Conservation (phyloP, 257 asterid genomes). For the Ocimum tenuiflorum region DNA sequence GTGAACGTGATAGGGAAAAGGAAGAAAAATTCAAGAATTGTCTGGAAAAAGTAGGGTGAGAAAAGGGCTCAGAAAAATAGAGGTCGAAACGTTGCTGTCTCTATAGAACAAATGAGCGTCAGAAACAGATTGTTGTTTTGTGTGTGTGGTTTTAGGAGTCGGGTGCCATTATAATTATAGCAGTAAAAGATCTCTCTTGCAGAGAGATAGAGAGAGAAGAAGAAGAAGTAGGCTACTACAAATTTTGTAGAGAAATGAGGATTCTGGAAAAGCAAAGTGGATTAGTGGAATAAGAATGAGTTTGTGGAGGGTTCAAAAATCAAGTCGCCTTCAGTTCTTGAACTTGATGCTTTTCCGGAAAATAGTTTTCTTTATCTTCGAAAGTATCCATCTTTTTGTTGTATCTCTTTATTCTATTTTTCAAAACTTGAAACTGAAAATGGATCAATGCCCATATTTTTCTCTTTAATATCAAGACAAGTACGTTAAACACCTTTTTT, state of each 20-base stretch:
- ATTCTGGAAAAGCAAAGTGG: background rate
- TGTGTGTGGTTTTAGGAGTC: slow-evolving; percentile 25
- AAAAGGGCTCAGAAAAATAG: slow-evolving; percentile 19
- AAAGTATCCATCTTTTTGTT: background rate
- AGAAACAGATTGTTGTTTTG: slow-evolving; percentile 18
- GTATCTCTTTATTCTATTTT: no score
- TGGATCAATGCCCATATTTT: no score
- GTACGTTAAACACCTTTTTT: background rate
- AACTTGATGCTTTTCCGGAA: background rate
- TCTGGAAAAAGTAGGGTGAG: slow-evolving; percentile 30
- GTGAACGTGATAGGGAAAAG: slow-evolving; percentile 18
- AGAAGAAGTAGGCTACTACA: slow-evolving; percentile 8
- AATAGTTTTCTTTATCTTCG: background rate
- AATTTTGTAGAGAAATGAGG: background rate
- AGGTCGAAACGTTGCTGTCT: slow-evolving; percentile 20
- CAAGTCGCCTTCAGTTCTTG: background rate
- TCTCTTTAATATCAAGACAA: no score
- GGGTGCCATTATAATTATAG: slow-evolving; percentile 24
- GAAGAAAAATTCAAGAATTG: slow-evolving; percentile 42
- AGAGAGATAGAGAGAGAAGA: background rate
- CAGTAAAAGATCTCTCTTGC: slow-evolving; percentile 5
- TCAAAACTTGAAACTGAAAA: no score
- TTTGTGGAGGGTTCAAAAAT: background rate
- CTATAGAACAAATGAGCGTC: background rate
- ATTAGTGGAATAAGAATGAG: slow-evolving; percentile 5